Conservation (phyloP, 768 basidiomycete species). For the Termitomyces sp. region DNA sequence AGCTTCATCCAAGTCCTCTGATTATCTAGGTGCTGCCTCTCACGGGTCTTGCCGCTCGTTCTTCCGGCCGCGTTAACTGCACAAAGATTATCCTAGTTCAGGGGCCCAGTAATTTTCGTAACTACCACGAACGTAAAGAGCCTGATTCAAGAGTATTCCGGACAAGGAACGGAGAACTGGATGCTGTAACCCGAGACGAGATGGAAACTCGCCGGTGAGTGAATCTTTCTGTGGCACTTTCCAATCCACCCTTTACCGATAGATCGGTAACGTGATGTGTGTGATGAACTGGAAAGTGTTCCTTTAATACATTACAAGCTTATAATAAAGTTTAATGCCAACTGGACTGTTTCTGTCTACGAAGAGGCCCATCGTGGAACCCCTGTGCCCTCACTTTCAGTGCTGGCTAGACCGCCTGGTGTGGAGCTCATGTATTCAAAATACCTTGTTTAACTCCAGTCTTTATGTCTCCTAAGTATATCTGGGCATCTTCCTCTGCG, state of each 20-base stretch:
- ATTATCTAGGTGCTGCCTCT: neutral
- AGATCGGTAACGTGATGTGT: no score
- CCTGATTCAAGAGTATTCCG: neutral
- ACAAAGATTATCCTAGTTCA: neutral
- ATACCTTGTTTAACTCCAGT: neutral
- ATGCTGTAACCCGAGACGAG: neutral
- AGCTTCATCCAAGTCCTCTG: neutral
- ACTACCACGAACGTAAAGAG: neutral
- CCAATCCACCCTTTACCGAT: neutral
- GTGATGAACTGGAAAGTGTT: neutral
- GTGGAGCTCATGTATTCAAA: neutral
- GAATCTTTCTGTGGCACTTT: neutral
- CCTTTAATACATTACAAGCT: neutral
- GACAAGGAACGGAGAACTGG: neutral
- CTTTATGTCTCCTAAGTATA: no score
- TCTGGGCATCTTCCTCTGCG: neutral
- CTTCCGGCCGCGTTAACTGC: neutral
- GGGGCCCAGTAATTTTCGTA: neutral
- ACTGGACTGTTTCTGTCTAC: neutral
- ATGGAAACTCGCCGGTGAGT: neutral
- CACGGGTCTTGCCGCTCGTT: neutral
- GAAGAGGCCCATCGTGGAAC: neutral
- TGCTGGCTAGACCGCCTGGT: neutral
- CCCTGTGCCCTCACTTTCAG: neutral
- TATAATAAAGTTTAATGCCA: neutral